Percentiles rank a stretch among this genome's conserved stretches.
Conservation (phyloP, 768 basidiomycete species). For the Termitomyces sp. region DNA sequence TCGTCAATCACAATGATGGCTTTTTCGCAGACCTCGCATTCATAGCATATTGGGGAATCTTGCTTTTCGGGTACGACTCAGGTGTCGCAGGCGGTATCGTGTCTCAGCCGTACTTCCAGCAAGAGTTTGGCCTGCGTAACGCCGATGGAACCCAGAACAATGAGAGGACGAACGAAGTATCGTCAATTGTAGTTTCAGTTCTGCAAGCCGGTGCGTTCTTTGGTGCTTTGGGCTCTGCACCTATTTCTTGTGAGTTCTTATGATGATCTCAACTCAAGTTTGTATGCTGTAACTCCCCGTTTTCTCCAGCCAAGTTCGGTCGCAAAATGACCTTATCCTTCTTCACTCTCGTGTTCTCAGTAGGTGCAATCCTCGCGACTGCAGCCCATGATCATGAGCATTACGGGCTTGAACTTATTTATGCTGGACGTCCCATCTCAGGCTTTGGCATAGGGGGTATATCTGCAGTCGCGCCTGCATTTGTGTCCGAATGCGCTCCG, state of each 20-base stretch:
- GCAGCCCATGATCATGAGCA: constrained; percentile 44
- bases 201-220: constrained; percentile 89
- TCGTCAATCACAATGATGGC: background rate
- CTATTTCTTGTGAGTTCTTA: constrained; percentile 50
- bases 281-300: background rate
- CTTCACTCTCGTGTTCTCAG: constrained; percentile 60
- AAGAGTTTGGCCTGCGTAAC: constrained; percentile 56
- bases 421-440: constrained; percentile 77
- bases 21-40: constrained; percentile 19
- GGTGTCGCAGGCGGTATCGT: constrained; percentile 21
- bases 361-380: constrained; percentile 80
- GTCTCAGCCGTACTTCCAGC: constrained; percentile 47
- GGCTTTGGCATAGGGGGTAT: constrained; percentile 84
- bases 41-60: constrained; percentile 23
- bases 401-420: constrained; percentile 68
- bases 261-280: background rate
- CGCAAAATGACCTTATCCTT: constrained; percentile 59
- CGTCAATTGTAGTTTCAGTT: constrained; percentile 82
- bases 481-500: constrained; percentile 84
- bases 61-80: constrained; percentile 23
- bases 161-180: constrained; percentile 44
- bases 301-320: constrained; percentile 54
- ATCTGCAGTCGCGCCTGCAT: constrained; percentile 78
- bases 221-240: constrained; percentile 73
- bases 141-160: constrained; percentile 9